Evolutionary conservation across 2,329 filamentous ascomycete species (phyloP).

Genomic region (Cladobotryum mycophilum): DNA sequence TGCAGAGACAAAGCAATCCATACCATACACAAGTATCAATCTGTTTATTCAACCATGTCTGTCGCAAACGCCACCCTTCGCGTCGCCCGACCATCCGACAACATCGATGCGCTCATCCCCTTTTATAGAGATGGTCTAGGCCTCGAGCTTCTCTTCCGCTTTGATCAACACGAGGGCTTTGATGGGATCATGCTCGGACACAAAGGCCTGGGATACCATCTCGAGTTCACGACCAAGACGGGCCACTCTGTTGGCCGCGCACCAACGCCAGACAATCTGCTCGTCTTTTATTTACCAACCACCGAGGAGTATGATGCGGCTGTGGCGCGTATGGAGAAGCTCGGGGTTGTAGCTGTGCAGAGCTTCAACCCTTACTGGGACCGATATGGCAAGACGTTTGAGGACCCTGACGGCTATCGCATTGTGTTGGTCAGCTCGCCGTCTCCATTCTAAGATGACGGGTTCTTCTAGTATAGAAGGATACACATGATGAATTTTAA

Average conservation of each 20-base stretch:
- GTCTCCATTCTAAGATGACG: slow-evolving; percentile 2
- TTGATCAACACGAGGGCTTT: slow-evolving; percentile 32
- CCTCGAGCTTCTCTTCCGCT: slow-evolving; percentile 29
- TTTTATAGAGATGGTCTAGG: slow-evolving; percentile 38
- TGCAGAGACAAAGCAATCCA: too few relatives aligned
- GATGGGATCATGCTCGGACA: slow-evolving; percentile 38
- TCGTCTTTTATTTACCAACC: slow-evolving; percentile 38
- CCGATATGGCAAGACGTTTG: slow-evolving; percentile 36
- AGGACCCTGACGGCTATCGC: slow-evolving; percentile 40
- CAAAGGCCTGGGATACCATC: slow-evolving; percentile 31
- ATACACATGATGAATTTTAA: too few relatives aligned
- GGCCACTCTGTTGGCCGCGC: slow-evolving; percentile 30
- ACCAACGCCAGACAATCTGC: slow-evolving; percentile 37
- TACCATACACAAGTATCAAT: too few relatives aligned
- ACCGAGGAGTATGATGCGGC: slow-evolving; percentile 22
- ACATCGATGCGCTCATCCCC: slow-evolving; percentile 30
- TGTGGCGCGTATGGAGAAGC: slow-evolving; percentile 27
- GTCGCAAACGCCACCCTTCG: slow-evolving; percentile 27
- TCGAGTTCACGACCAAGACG: slow-evolving; percentile 35
- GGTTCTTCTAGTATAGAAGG: neutral
- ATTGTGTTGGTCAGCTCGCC: slow-evolving; percentile 33
- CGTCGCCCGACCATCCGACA: slow-evolving; percentile 35
- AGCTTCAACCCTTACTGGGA: slow-evolving; percentile 42
- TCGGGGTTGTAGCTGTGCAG: slow-evolving; percentile 28
- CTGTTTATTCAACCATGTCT: slow-evolving; percentile 8